phyloP scores from a whole-genome alignment of 2,329 filamentous ascomycete genomes.

The Fusarium bactridioides region DNA sequence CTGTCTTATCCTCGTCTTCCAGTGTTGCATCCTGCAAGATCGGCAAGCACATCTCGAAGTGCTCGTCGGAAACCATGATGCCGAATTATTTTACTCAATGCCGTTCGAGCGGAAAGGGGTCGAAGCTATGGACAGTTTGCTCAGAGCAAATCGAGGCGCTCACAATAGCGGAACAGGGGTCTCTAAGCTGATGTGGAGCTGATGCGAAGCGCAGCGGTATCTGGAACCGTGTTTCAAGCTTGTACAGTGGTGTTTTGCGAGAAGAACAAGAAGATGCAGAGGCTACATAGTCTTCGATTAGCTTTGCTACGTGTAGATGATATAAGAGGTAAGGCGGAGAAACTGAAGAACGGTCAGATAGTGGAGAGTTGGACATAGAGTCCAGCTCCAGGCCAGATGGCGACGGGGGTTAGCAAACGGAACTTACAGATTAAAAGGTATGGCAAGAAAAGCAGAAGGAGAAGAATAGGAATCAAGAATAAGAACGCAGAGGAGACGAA shows the following conservation, averaged over 20 bases:
- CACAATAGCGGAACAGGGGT: slow-evolving; percentile 18
- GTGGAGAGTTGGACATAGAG: slow-evolving; percentile 32
- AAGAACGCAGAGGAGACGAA: slow-evolving; percentile 29
- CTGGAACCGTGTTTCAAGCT: slow-evolving; percentile 9
- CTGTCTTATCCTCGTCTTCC: slow-evolving; percentile 95
- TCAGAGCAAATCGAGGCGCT: slow-evolving; percentile 20
- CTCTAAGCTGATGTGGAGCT: slow-evolving; percentile 27
- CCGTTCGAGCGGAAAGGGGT: slow-evolving; percentile 8
- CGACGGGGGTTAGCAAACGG: neutral
- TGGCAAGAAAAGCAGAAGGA: slow-evolving; percentile 22
- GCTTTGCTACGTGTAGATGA: slow-evolving; percentile 8
- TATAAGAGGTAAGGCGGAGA: slow-evolving; percentile 24
- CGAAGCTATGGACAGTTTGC: slow-evolving; percentile 25
- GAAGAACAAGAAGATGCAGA: slow-evolving; percentile 30
- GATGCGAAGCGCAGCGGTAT: slow-evolving; percentile 10
- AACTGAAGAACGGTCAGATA: slow-evolving; percentile 29
- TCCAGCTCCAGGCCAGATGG: neutral
- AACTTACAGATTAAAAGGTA: slow-evolving; percentile 36
- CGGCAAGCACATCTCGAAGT: slow-evolving; percentile 90
- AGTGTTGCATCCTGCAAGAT: slow-evolving; percentile 82
- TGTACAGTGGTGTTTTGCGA: slow-evolving; percentile 5
- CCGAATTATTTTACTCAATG: slow-evolving; percentile 34
- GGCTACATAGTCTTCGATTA: slow-evolving; percentile 32
- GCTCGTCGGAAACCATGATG: slow-evolving; percentile 89
- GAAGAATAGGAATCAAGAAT: slow-evolving; percentile 4